Conservation (phyloP, 768 basidiomycete species). For the Cystobasidium ongulense region DNA sequence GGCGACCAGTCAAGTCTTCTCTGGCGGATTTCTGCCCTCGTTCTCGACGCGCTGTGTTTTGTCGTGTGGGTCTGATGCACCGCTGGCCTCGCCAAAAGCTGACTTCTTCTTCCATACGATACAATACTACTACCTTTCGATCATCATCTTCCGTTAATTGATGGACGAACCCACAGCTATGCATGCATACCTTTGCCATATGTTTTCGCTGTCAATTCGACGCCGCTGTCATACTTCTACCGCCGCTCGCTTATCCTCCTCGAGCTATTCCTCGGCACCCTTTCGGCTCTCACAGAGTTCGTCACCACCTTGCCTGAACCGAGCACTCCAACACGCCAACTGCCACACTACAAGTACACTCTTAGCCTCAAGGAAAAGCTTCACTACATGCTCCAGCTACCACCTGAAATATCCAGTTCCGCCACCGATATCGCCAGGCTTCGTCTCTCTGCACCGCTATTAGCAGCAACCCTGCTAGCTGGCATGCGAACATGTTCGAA, state of each 20-base stretch:
- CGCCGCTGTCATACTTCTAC: not conserved
- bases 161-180: not conserved
- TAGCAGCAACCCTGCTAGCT: not conserved
- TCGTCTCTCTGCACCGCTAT: not conserved
- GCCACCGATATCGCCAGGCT: not conserved
- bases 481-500: not conserved
- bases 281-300: constrained; percentile 19
- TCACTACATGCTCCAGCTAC: not conserved
- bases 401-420: constrained; percentile 9
- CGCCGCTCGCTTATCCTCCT: constrained; percentile 3
- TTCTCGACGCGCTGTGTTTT: not conserved
- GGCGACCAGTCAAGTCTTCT: constrained; percentile 12
- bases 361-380: not conserved
- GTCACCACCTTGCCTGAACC: constrained; percentile 17
- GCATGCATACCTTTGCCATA: constrained; percentile 3
- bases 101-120: too few relatives aligned
- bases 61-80: constrained; percentile 1
- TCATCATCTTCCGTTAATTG: not conserved
- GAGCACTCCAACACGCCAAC: not conserved
- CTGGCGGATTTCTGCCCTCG: constrained; percentile 14
- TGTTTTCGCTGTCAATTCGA: not conserved
- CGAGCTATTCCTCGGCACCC: not conserved
- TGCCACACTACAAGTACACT: not conserved
- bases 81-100: not conserved
- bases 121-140: not conserved